Evolutionary conservation across 768 basidiomycete species (phyloP).

Genomic region (Tricholoma matsutake): DNA sequence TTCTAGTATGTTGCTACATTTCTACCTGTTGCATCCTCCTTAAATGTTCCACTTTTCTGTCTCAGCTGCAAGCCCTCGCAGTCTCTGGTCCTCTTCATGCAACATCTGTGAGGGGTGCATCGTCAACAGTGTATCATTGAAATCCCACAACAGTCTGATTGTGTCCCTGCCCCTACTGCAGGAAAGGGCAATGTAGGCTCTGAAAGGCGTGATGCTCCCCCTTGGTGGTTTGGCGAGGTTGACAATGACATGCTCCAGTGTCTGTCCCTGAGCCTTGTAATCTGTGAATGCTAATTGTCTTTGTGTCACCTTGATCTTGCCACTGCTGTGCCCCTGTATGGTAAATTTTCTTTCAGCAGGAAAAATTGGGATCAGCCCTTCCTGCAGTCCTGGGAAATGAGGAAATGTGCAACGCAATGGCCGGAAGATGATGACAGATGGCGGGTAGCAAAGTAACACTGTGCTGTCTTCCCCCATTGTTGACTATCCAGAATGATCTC

Average conservation of each 20-base stretch:
- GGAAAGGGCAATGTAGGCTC: constrained; percentile 33
- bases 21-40: too few relatives aligned
- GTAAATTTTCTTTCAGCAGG: constrained; percentile 10
- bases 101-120: constrained; percentile 16
- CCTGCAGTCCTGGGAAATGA: constrained; percentile 22
- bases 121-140: constrained; percentile 24
- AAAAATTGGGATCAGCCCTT: constrained; percentile 24
- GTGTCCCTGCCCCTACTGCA: constrained; percentile 24
- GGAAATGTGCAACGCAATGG: constrained; percentile 14
- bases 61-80: background rate
- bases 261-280: constrained; percentile 40
- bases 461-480: constrained; percentile 31
- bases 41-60: background rate
- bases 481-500: constrained; percentile 28
- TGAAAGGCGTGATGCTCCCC: constrained; percentile 25
- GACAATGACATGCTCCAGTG: constrained; percentile 30
- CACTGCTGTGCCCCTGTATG: background rate
- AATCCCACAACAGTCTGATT: constrained; percentile 30
- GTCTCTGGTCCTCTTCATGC: constrained; percentile 17
- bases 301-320: constrained; percentile 13
- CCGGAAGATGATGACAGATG: constrained; percentile 29
- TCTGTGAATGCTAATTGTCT: constrained; percentile 35
- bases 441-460: constrained; percentile 26
- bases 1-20: too few relatives aligned
- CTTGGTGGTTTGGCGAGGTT: constrained; percentile 30